These are phyloP conservation scores for Talaromyces sp. DNA, from an alignment of 2,329 filamentous ascomycete genomes.

Conservation along the genomic window DNA sequence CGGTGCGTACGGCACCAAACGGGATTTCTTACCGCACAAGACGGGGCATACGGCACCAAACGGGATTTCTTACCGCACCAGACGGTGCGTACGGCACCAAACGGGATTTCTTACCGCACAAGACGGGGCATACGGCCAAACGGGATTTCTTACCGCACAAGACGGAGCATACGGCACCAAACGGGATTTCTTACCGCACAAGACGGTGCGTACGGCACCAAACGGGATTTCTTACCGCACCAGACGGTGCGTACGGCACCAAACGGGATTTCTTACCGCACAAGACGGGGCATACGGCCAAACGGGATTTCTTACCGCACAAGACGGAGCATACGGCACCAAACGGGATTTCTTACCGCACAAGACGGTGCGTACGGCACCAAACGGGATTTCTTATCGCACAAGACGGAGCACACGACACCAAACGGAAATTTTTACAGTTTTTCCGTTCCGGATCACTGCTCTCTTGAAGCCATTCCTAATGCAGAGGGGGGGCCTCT, in stretches of 20 bases:
- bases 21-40: neutral
- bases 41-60: neutral
- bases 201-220: neutral
- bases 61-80: neutral
- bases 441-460: neutral
- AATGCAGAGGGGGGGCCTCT: neutral
- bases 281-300: too few species aligned
- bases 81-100: too few species aligned
- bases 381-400: too few species aligned
- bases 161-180: neutral
- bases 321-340: neutral
- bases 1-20: neutral
- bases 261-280: neutral
- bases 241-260: neutral
- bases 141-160: neutral
- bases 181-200: neutral
- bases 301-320: too few species aligned
- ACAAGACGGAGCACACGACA: too few species aligned
- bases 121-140: neutral
- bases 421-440: neutral
- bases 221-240: neutral
- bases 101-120: neutral
- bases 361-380: neutral
- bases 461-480: neutral
- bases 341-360: too few species aligned